Evolutionary conservation across 2,329 filamentous ascomycete species (phyloP).

Genomic region (Gliomastix tumulicola): DNA sequence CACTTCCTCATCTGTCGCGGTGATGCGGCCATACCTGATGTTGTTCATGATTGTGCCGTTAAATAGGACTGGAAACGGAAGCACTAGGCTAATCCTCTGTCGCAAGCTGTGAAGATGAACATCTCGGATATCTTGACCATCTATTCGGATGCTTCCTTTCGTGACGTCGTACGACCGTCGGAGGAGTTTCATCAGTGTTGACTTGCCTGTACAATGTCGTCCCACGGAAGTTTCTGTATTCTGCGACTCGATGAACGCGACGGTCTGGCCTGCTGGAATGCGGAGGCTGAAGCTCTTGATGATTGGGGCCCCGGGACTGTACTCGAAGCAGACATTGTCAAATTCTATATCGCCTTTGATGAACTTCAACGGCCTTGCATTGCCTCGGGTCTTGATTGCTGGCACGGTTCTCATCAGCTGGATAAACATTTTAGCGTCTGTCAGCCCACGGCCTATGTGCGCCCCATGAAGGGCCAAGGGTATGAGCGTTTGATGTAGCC

Average conservation of each 20-base stretch:
- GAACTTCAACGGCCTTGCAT: slow-evolving; percentile 41
- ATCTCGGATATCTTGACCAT: slow-evolving; percentile 49
- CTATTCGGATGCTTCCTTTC: slow-evolving; percentile 43
- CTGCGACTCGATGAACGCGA: no score
- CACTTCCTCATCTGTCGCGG: slow-evolving; percentile 48
- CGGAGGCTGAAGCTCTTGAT: slow-evolving; percentile 46
- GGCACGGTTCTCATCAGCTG: slow-evolving; percentile 52
- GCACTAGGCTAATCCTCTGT: slow-evolving; percentile 30
- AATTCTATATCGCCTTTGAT: slow-evolving; percentile 48
- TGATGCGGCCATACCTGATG: slow-evolving; percentile 47
- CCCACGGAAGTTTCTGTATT: no score
- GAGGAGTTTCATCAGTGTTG: slow-evolving; percentile 50
- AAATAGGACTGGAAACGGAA: slow-evolving; percentile 32
- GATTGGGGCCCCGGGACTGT: slow-evolving; percentile 51
- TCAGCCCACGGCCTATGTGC: slow-evolving; percentile 49
- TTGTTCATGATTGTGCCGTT: slow-evolving; percentile 55
- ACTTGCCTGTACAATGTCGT: no score
- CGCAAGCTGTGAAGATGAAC: slow-evolving; percentile 44
- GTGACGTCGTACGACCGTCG: slow-evolving; percentile 53
- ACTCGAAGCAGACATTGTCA: slow-evolving; percentile 48
- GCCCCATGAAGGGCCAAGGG: no score
- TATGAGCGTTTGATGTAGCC: slow-evolving; percentile 58
- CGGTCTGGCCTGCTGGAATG: slow-evolving; percentile 45
- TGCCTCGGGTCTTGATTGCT: slow-evolving; percentile 44
- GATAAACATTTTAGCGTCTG: slow-evolving; percentile 50